Evolutionary conservation across 2,329 filamentous ascomycete species (phyloP).

Genomic region (Onygenales sp.): DNA sequence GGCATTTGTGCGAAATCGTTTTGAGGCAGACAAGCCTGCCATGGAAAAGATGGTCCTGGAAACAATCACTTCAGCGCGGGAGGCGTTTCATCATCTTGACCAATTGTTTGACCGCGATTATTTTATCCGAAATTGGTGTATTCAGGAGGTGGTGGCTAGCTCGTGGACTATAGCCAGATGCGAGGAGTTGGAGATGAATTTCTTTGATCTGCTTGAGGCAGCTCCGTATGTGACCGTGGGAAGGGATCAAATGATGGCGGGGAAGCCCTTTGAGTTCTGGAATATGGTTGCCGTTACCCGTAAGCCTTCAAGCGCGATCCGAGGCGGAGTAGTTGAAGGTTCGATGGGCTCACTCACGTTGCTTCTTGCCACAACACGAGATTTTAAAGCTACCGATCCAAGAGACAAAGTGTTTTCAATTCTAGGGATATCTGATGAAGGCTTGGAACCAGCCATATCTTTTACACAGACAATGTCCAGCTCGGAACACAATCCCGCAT

Average conservation of each 20-base stretch:
- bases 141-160: constrained; percentile 11
- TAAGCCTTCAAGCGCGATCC: not conserved
- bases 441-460: not conserved
- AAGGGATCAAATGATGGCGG: not conserved
- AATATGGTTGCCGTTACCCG: not conserved
- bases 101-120: constrained; percentile 2
- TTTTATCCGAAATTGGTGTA: constrained; percentile 6
- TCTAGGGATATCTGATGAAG: constrained; percentile 3
- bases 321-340: not conserved
- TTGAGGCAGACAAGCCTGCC: not conserved
- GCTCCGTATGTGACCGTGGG: not conserved
- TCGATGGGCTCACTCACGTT: not conserved
- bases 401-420: constrained; percentile 6
- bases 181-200: constrained; percentile 5
- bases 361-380: constrained; percentile 1
- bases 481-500: not conserved
- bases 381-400: constrained; percentile 5
- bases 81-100: constrained; percentile 1
- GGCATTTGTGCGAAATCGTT: not conserved
- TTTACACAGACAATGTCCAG: constrained; percentile 3
- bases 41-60: not conserved
- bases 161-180: constrained; percentile 7
- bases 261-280: constrained; percentile 1
- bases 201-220: constrained; percentile 4
- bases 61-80: not conserved